Base-by-base conservation (phyloP, 2,329 filamentous ascomycete species). In the Phaeomoniella chlamydospora region DNA sequence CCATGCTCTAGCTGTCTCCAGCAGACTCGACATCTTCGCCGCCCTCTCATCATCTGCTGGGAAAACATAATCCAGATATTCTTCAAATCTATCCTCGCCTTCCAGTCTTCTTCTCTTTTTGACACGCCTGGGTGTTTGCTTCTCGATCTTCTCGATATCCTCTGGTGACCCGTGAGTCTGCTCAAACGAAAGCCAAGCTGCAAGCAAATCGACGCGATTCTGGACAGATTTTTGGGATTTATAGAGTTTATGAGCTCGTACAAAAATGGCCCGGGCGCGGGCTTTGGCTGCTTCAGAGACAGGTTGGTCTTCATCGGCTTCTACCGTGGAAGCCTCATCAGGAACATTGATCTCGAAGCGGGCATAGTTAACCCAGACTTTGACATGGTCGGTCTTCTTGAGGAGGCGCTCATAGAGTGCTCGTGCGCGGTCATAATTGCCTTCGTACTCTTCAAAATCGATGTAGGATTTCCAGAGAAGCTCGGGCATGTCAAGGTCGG, bases 361-460 rank as follows among this genome's bases (percentile, higher is more conserved):
- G n/a, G 90, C 90, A 61, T 88, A 98, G 56, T 83, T 88, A 58
- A 90, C 93, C 90, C 90, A 98, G 41, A 98, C 90, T 67, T 96
- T 98, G 67, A 94, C 86, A 53, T 98, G 90, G 51, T 90, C 80
- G n/a, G 90, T 94, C 74, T 92, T 94, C 50, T 84, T 69, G 31
- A 98, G 70, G 10, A 98, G 70, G 5, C 88, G 75, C 63, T 96
- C 88, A 61, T 96, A 98, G 31, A 98, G 65, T 3, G 65, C 64
- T 34, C 90, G 72, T 3, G 86, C 85, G 34, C 77, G 70, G 36
- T 86, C 84, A 57, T 88, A 94, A 57, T 94, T 85, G 50, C 78
- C 83, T 57, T 94, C 85, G 49, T 93, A 85, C 53, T 96, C 88
- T 59, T 98, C 90, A 52, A 96, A 96, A 57, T 98, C 90, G 48